These are phyloP conservation scores for Ogataea methanolica DNA, from an alignment of 805 yeast species.

Conservation along the genomic window DNA sequence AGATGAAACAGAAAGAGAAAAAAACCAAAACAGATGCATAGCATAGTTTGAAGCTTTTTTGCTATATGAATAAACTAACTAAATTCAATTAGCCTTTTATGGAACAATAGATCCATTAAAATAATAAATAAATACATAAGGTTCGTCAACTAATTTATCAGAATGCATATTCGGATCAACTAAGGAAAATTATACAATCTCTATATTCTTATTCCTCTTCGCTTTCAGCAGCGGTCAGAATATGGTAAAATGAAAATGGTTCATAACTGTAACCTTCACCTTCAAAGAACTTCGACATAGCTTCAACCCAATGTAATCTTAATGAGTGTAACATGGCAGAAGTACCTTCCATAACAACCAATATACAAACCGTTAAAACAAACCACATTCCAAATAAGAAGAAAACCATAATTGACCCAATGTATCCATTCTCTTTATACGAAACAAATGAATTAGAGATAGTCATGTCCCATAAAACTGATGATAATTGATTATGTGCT, in stretches of 20 bases:
- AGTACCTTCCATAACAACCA: slow-evolving; percentile 79
- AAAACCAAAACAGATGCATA: too few species aligned
- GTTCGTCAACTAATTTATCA: too few species aligned
- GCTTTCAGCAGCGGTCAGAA: slow-evolving; percentile 17
- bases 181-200: not conserved
- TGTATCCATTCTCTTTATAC: slow-evolving; percentile 42
- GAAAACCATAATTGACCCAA: slow-evolving; percentile 55
- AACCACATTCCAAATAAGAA: slow-evolving; percentile 73
- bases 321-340: slow-evolving; percentile 80
- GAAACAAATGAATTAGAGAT: slow-evolving; percentile 51
- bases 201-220: not conserved
- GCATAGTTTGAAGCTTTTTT: too few species aligned
- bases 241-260: slow-evolving; percentile 50
- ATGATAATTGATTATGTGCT: slow-evolving; percentile 75
- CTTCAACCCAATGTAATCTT: slow-evolving; percentile 78
- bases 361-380: slow-evolving; percentile 58
- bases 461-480: slow-evolving; percentile 76
- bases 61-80: too few species aligned
- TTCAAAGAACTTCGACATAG: slow-evolving; percentile 75
- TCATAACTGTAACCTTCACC: slow-evolving; percentile 70
- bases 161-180: too few species aligned
- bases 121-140: too few species aligned
- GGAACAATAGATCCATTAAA: too few species aligned
- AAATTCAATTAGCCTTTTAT: too few species aligned
- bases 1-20: too few species aligned